phyloP scores from a whole-genome alignment of 2,329 filamentous ascomycete species.

The Arthrobotrys sinensis region DNA sequence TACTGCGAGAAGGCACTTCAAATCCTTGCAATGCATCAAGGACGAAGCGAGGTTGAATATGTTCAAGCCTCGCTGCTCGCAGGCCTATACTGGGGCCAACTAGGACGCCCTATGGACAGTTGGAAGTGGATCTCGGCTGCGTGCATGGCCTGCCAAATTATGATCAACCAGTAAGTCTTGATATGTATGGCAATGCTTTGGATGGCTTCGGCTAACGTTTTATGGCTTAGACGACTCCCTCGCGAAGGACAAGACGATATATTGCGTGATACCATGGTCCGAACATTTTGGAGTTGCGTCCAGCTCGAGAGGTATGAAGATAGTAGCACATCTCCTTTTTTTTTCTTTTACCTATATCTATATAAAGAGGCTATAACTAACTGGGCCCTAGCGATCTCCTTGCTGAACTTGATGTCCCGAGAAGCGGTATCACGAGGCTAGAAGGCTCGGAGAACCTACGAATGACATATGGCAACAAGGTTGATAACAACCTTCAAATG shows the following conservation, averaged over 20 bases:
- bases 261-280: slow-evolving; percentile 76
- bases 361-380: slow-evolving; percentile 57
- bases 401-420: slow-evolving; percentile 81
- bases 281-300: slow-evolving; percentile 93
- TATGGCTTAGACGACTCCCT: slow-evolving; percentile 65
- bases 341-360: slow-evolving; percentile 35
- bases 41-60: slow-evolving; percentile 83
- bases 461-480: slow-evolving; percentile 65
- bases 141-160: slow-evolving; percentile 76
- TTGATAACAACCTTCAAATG: slow-evolving; percentile 66
- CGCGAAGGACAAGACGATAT: slow-evolving; percentile 67
- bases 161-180: slow-evolving; percentile 71
- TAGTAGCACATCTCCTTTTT: neutral
- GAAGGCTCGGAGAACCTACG: slow-evolving; percentile 70
- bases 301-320: slow-evolving; percentile 86
- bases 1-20: slow-evolving; percentile 90
- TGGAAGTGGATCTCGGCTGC: slow-evolving; percentile 78
- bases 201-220: neutral
- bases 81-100: slow-evolving; percentile 88
- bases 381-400: slow-evolving; percentile 80
- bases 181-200: neutral
- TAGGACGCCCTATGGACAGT: slow-evolving; percentile 89
- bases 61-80: slow-evolving; percentile 89
- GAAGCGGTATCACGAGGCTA: slow-evolving; percentile 74
- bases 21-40: slow-evolving; percentile 85